Evolutionary conservation across 345 rosid genomes (phyloP), one percentile per base, ranked within the genome.

Genomic region (Camelina neglecta): DNA sequence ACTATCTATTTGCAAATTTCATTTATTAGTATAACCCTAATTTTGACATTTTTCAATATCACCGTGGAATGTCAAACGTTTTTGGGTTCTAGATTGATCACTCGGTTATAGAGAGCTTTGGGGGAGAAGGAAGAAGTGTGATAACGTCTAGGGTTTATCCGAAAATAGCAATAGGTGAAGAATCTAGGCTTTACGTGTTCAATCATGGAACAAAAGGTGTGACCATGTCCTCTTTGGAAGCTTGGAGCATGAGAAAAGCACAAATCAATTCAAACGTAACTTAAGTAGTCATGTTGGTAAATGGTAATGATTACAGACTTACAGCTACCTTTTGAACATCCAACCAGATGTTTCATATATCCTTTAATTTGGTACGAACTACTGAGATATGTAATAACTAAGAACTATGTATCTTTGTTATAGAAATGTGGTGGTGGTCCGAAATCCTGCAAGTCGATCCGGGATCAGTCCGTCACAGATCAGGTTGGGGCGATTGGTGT

Each of bases 91-190:
- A 82, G 88, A 82, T 87, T 16, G 90, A 83, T 61, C 83, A 74
- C 42, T 82, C 86, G 1, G 59, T 85, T 6, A 69, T 83, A 41
- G 90, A 87, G 77, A 87, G 88, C 75, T 84, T 83, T 31, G 89
- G 79, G 21, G 87, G 76, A 15, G 50, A 79, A 69, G 87, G 91
- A 45, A 85, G 56, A 73, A 71, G 67, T 57, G 84, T 83, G 77
- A 85, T 89, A 62, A 89, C 87, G 6, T 82, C 87, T 24, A 83
- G 93, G 67, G 87, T 84, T 67, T 87, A 89, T 62, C 91, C 91
- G 0, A 51, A 42, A 51, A 12, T 83, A 62, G 88, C 88, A 1
- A 55, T 79, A 20, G 84, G 71, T 48, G 79, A 78, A 18, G 73
- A 36, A 11, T 74, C 86, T 41, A 76, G 47, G 69, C 75, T 82